phyloP scores from a whole-genome alignment of 495 filamentous ascomycete species.

The Baudoinia panamericana region DNA sequence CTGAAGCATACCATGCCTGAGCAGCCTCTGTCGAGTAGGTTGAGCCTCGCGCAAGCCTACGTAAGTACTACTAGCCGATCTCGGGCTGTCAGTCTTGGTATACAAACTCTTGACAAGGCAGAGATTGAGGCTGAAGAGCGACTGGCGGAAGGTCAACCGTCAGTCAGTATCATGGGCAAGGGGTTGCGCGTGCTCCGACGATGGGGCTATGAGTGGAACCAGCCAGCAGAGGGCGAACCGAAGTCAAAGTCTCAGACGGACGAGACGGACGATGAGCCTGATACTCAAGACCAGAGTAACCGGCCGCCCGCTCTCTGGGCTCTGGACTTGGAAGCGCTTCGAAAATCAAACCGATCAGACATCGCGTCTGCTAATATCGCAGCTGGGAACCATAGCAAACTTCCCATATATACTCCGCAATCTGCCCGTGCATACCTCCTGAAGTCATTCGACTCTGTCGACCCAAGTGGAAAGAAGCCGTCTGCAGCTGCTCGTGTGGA shows the following conservation, averaged over 20 bases:
- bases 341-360: conserved; percentile 30
- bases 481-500: conserved; percentile 31
- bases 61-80: conserved; percentile 63
- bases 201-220: conserved; percentile 61
- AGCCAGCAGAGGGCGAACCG: too few species aligned
- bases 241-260: conserved; percentile 15
- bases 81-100: conserved; percentile 60
- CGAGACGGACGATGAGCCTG: conserved; percentile 11
- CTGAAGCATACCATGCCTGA: conserved; percentile 68
- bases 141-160: conserved; percentile 63
- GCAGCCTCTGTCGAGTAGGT: conserved; percentile 65
- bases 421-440: conserved; percentile 47
- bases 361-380: conserved; percentile 4
- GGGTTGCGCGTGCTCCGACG: conserved; percentile 61
- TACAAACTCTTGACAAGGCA: conserved; percentile 51
- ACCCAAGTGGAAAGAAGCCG: conserved; percentile 8
- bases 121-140: conserved; percentile 44
- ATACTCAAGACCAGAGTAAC: conserved; percentile 29
- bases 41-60: conserved; percentile 67
- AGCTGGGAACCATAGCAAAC: conserved; percentile 27
- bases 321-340: conserved; percentile 57
- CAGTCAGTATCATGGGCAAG: conserved; percentile 54
- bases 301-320: conserved; percentile 68
- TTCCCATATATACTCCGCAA: conserved; percentile 58
- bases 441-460: conserved; percentile 44